Evolutionary conservation across 2,329 filamentous ascomycete genomes (phyloP).

Genomic region (Microthyrium microscopicum): DNA sequence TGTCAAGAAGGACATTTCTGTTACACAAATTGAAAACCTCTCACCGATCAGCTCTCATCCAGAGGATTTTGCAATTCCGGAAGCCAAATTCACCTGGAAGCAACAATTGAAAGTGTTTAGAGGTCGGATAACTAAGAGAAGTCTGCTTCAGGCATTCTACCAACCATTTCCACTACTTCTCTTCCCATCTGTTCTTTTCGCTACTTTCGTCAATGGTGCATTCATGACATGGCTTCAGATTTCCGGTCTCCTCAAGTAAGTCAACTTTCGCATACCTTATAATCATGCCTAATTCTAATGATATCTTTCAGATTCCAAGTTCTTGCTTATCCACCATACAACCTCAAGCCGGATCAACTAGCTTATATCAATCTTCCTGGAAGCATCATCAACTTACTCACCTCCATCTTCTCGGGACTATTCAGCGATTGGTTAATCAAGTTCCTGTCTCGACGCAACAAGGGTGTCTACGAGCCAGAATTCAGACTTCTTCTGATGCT

Average conservation of each 20-base stretch:
- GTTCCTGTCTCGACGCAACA: slow-evolving; percentile 12
- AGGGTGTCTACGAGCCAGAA: slow-evolving; percentile 16
- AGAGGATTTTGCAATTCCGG: no score
- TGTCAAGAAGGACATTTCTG: no score
- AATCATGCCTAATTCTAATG: no score
- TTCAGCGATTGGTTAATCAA: slow-evolving; percentile 27
- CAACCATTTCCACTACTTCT: slow-evolving; percentile 19
- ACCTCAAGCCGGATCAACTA: slow-evolving; percentile 32
- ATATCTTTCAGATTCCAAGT: no score
- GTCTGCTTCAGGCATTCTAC: slow-evolving; percentile 4
- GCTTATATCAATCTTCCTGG: slow-evolving; percentile 36
- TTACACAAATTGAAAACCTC: no score
- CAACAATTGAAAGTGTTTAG: neutral
- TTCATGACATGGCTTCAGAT: slow-evolving; percentile 26
- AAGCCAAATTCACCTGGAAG: neutral
- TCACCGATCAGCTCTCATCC: no score
- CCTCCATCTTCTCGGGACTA: slow-evolving; percentile 27
- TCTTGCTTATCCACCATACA: slow-evolving; percentile 20
- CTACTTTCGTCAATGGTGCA: slow-evolving; percentile 26
- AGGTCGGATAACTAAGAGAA: slow-evolving; percentile 4
- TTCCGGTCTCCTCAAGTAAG: slow-evolving; percentile 32
- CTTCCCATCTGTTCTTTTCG: slow-evolving; percentile 23
- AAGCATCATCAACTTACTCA: slow-evolving; percentile 31
- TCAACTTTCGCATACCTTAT: no score
- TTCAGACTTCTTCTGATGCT: slow-evolving; percentile 13